Evolutionary conservation across 1,284 basidiomycete species (phyloP), one percentile per base, ranked within the genome.

Genomic region (Cryptococcus deneoformans): DNA sequence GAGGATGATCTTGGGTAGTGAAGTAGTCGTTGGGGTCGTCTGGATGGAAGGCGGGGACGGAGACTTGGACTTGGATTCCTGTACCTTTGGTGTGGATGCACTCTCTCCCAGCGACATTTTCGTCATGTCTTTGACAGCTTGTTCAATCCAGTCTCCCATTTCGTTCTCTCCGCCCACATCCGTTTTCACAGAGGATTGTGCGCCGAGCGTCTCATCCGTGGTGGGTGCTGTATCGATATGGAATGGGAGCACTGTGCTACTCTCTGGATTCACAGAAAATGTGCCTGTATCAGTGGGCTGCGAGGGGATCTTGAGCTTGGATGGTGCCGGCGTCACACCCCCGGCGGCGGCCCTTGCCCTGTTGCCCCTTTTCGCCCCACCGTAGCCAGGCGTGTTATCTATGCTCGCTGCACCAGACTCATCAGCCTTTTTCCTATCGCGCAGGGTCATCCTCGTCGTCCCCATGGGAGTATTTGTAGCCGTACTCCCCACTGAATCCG

Each of bases 361-460:
- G 6, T 47, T 40, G 6, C 40, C 43, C n/a, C 48, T 58, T 8
- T 16, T 8, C 3, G 24, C 40, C 38, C 43, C 42, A 7, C 16
- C 37, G 50, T 52, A 8, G 45, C 53, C 36, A 16, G 62, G 59
- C 6, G 62, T 60, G 12, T 40, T 46, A 44, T 60, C 58, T 34
- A 48, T 24, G 43, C 58, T 60, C 5, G 38, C 36, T 36, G 38
- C 46, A 47, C 52, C 54, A 42, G 29, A 56, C 43, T 64, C 60
- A 39, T 57, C 62, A 8, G 38, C 50, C 59, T 80, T 81, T 60
- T 81, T 82, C 29, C 85, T 79, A 52, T 86, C 84, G 6, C 87
- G 81, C 20, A 89, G 76, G 1, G 80, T 83, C 79, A 81, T 82
- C 6, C 81, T 79, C 2, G 80, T 72, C 1, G 80, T 72, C 1